Evolutionary conservation across 345 rosid genomes (phyloP).

Genomic region (Brassica napus): DNA sequence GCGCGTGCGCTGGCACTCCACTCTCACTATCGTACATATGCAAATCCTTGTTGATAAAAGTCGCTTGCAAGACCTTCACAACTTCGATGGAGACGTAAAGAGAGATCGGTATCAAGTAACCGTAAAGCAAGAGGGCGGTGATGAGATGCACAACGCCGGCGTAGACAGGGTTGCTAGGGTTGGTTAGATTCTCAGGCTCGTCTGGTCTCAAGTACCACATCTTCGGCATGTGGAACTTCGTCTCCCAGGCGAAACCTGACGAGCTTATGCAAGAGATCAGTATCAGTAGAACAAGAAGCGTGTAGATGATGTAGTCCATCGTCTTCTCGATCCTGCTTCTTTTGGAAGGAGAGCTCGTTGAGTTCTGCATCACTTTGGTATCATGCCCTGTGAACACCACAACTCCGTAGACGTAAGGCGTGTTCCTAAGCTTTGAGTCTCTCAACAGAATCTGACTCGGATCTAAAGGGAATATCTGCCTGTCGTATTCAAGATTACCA

Average conservation of each 20-base stretch:
- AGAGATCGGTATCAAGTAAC: slow-evolving; percentile 93
- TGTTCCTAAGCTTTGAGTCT: slow-evolving; percentile 97
- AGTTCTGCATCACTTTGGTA: slow-evolving; percentile 94
- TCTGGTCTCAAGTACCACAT: slow-evolving; percentile 82
- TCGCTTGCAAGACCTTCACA: slow-evolving; percentile 95
- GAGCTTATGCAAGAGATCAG: slow-evolving; percentile 76
- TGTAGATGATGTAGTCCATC: slow-evolving; percentile 88
- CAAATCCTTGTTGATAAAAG: slow-evolving; percentile 80
- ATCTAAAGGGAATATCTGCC: slow-evolving; percentile 69
- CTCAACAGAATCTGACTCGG: slow-evolving; percentile 91
- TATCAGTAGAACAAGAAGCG: slow-evolving; percentile 73
- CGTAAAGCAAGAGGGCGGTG: slow-evolving; percentile 94
- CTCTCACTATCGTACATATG: slow-evolving; percentile 90
- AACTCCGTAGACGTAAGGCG: slow-evolving; percentile 73
- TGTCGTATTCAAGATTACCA: slow-evolving; percentile 81
- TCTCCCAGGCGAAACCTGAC: slow-evolving; percentile 78
- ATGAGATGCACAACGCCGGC: slow-evolving; percentile 84
- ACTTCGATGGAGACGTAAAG: slow-evolving; percentile 96
- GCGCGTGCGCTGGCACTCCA: slow-evolving; percentile 80
- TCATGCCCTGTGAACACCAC: slow-evolving; percentile 92
- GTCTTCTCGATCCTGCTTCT: slow-evolving; percentile 78
- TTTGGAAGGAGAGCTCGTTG: slow-evolving; percentile 86
- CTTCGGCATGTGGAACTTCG: slow-evolving; percentile 67
- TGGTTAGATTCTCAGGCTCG: slow-evolving; percentile 51
- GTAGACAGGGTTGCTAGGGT: slow-evolving; percentile 57